These are phyloP conservation scores for Thalassia testudinum DNA, from an alignment of 116 monocot species.

Conservation along the genomic window DNA sequence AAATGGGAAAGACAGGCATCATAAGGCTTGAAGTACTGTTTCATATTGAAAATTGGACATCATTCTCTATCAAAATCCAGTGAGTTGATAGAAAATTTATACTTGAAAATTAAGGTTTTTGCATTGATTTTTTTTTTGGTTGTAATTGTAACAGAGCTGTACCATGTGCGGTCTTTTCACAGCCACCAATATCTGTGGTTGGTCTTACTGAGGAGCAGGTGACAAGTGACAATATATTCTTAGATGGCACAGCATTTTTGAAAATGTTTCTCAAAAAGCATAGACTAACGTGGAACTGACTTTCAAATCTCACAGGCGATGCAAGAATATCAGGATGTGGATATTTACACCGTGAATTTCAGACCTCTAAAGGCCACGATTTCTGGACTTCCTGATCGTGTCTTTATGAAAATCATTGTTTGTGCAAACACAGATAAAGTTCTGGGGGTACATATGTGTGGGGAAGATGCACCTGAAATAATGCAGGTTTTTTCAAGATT, in stretches of 20 bases:
- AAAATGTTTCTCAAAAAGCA: not conserved
- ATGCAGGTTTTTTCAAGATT: conserved; percentile 54
- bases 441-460: conserved; percentile 99
- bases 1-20: too few relatives aligned
- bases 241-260: not conserved
- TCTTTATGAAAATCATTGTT: conserved; percentile 85
- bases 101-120: too few relatives aligned
- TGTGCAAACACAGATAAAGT: conserved; percentile 82
- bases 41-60: too few relatives aligned
- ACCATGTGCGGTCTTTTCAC: conserved; percentile 95
- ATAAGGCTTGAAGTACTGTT: too few relatives aligned
- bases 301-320: conserved; percentile 40
- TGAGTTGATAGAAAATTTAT: too few relatives aligned
- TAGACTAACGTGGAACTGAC: not conserved
- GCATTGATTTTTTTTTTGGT: too few relatives aligned
- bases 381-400: conserved; percentile 91
- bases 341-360: conserved; percentile 88
- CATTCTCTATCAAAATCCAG: too few relatives aligned
- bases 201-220: conserved; percentile 98
- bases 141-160: conserved; percentile 39
- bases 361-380: conserved; percentile 92
- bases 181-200: conserved; percentile 94
- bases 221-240: not conserved
- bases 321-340: conserved; percentile 76
- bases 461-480: conserved; percentile 91